A percentile compares a stretch with the other conserved stretches of the same genome.
These are phyloP conservation scores for Komagataella kurtzmanii DNA, from an alignment of 805 yeast genomes.

Conservation along the genomic window DNA sequence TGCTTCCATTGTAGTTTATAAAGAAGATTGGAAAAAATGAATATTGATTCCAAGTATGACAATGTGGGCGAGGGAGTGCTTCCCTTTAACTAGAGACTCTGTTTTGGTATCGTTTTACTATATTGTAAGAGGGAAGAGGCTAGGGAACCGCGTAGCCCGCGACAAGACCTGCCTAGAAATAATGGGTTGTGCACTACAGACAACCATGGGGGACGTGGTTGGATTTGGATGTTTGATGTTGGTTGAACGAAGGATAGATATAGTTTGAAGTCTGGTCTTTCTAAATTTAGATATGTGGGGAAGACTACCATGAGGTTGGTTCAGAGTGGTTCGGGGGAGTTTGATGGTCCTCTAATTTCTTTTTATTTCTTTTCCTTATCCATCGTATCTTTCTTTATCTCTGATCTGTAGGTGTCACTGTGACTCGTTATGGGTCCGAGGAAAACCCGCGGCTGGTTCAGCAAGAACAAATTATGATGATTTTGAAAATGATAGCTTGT, in stretches of 20 bases:
- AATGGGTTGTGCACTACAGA: neutral
- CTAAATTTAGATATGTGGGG: neutral
- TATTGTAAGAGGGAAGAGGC: neutral
- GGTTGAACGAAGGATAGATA: neutral
- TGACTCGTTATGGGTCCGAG: neutral
- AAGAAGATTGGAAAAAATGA: neutral
- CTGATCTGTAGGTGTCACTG: neutral
- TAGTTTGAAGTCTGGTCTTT: neutral
- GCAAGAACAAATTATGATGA: neutral
- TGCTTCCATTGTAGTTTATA: constrained; percentile 52
- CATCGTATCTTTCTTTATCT: neutral
- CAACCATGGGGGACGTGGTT: neutral
- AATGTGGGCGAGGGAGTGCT: neutral
- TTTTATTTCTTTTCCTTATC: too few relatives aligned
- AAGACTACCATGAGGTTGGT: neutral
- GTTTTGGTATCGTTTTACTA: neutral
- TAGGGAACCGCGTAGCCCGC: neutral
- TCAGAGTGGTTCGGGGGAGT: neutral
- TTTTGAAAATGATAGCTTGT: neutral
- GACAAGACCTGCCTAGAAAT: neutral
- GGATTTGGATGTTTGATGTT: neutral
- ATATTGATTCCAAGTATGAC: neutral
- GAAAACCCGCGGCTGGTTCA: neutral
- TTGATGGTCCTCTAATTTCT: neutral
- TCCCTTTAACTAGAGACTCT: neutral